A percentile compares a stretch with the other conserved stretches of the same genome.
Evolutionary conservation across 2,329 filamentous ascomycete genomes (phyloP).

Genomic region (Claviceps fusiformis): DNA sequence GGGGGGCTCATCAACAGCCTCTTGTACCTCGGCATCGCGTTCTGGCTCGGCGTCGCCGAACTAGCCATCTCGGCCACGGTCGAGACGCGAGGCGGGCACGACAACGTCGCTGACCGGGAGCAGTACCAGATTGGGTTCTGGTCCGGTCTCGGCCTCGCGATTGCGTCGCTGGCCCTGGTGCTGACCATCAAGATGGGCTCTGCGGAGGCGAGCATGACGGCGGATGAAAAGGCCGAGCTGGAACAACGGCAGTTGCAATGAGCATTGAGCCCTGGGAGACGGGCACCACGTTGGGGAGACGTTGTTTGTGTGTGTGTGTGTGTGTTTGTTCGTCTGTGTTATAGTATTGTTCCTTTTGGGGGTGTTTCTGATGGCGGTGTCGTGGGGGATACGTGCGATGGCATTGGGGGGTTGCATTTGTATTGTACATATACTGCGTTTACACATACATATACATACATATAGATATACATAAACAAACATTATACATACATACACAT

Average conservation of each 20-base stretch:
- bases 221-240: conserved; percentile 35
- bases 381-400: no score
- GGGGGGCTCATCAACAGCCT: conserved; percentile 59
- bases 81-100: conserved; percentile 8
- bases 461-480: no score
- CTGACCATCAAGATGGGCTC: conserved; percentile 41
- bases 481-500: no score
- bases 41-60: conserved; percentile 59
- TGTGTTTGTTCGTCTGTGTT: no score
- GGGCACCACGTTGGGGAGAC: no score
- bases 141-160: conserved; percentile 46
- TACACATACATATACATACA: no score
- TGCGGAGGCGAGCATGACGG: conserved; percentile 42
- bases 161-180: conserved; percentile 36
- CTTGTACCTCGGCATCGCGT: conserved; percentile 57
- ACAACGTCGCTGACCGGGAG: conserved; percentile 24
- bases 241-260: conserved; percentile 4
- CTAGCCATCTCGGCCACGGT: conserved; percentile 40
- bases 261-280: background rate
- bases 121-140: conserved; percentile 56
- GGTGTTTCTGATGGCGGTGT: no score
- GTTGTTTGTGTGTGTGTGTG: no score
- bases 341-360: background rate
- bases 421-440: no score
- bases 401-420: no score